Evolutionary conservation across 129 eudicot genomes (phyloP).

Genomic region (Oenanthe sinensis): DNA sequence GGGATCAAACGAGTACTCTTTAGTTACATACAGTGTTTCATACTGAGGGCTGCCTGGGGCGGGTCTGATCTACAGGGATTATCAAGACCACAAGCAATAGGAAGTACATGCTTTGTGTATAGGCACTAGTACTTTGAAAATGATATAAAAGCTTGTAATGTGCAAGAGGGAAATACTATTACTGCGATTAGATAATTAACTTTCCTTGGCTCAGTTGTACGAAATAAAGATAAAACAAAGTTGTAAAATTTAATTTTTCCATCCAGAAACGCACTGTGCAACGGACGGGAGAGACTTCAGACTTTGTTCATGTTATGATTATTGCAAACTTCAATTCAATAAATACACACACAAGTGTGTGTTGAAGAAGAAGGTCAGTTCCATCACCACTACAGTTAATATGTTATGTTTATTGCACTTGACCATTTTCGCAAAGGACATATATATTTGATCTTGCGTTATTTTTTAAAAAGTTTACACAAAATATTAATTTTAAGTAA

Average conservation of each 20-base stretch:
- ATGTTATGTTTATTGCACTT: no score
- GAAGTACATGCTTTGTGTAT: not conserved
- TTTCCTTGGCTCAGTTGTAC: not conserved
- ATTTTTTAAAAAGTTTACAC: no score
- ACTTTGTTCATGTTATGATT: no score
- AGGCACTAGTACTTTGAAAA: not conserved
- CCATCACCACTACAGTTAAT: no score
- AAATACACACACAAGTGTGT: no score
- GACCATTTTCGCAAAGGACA: no score
- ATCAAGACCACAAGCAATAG: not conserved
- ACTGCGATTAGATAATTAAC: not conserved
- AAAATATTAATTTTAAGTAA: no score
- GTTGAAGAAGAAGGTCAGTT: no score
- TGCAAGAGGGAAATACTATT: not conserved
- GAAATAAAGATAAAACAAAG: not conserved
- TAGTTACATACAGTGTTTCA: not conserved
- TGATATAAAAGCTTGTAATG: not conserved
- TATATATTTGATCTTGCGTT: no score
- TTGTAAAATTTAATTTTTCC: not conserved
- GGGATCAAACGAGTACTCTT: not conserved
- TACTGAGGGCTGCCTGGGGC: not conserved
- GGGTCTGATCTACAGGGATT: constrained; percentile 1
- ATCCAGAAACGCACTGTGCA: not conserved
- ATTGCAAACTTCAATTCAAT: no score
- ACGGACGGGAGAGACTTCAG: not conserved